Conservation (phyloP, 306 rosid species). For the Nissolia schottii region DNA sequence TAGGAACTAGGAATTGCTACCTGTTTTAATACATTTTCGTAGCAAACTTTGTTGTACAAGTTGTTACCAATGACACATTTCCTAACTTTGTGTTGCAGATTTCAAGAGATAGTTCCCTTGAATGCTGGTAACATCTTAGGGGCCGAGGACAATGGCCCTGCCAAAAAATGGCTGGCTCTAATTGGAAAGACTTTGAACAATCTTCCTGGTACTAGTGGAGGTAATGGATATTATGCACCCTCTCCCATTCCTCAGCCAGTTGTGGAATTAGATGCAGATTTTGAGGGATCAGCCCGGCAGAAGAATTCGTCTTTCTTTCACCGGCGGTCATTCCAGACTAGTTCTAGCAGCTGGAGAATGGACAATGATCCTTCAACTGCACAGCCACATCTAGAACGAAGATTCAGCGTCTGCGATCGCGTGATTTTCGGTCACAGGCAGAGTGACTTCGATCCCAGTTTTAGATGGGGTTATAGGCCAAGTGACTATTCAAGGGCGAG, state of each 20-base stretch:
- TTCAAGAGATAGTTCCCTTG: constrained; percentile 98
- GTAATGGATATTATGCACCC: constrained; percentile 74
- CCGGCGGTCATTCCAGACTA: constrained; percentile 88
- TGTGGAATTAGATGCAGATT: constrained; percentile 85
- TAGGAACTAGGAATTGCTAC: too few relatives aligned
- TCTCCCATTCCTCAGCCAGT: constrained; percentile 94
- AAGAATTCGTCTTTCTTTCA: constrained; percentile 89
- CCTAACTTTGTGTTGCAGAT: constrained; percentile 46
- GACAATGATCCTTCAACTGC: constrained; percentile 71
- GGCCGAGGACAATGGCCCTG: constrained; percentile 98
- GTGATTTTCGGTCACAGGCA: constrained; percentile 85
- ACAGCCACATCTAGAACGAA: constrained; percentile 78
- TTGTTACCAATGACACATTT: constrained; percentile 11
- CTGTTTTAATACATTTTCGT: not conserved
- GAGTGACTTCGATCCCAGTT: constrained; percentile 69
- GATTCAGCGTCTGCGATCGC: constrained; percentile 95
- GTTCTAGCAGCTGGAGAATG: constrained; percentile 75
- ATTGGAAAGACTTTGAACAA: constrained; percentile 85
- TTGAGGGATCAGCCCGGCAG: constrained; percentile 92
- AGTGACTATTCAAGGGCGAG: constrained; percentile 79
- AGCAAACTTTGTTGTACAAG: not conserved
- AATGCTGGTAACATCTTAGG: constrained; percentile 97
- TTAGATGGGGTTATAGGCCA: constrained; percentile 79
- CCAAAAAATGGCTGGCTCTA: constrained; percentile 93
- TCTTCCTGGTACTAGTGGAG: constrained; percentile 88